Conservation (phyloP, 345 rosid species). For the Boechera stricta region DNA sequence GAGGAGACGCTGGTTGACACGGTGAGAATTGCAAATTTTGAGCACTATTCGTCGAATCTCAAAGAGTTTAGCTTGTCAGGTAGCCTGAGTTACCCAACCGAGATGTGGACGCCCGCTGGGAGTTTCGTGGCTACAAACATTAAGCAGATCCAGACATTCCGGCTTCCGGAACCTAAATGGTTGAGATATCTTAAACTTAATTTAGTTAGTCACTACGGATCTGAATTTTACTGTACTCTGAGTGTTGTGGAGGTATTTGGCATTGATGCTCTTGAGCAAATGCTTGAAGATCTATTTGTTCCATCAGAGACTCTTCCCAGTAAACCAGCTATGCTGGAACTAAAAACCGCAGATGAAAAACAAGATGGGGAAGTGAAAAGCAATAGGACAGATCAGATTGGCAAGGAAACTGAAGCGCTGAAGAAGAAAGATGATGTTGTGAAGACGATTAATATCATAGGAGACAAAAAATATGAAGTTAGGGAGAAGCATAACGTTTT, state of each 20-base stretch:
- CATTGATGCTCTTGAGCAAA: constrained; percentile 86
- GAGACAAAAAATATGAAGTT: constrained; percentile 65
- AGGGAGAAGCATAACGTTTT: constrained; percentile 74
- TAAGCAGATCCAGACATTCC: constrained; percentile 76
- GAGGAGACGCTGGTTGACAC: constrained; percentile 93
- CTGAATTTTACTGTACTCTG: constrained; percentile 91
- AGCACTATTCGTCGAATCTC: constrained; percentile 85
- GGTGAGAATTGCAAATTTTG: constrained; percentile 84
- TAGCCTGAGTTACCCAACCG: constrained; percentile 79
- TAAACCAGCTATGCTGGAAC: constrained; percentile 53
- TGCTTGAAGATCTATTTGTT: constrained; percentile 92
- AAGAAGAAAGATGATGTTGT: constrained; percentile 43
- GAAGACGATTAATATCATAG: constrained; percentile 45
- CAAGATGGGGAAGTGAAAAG: constrained; percentile 32
- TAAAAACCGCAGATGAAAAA: constrained; percentile 24
- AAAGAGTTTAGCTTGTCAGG: constrained; percentile 83
- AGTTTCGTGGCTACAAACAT: constrained; percentile 72
- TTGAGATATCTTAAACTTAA: constrained; percentile 80
- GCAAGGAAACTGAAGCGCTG: constrained; percentile 49
- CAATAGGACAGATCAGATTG: constrained; percentile 45
- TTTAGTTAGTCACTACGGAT: constrained; percentile 84
- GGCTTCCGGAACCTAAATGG: constrained; percentile 88
- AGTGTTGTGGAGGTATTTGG: constrained; percentile 86
- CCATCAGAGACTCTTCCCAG: constrained; percentile 48
- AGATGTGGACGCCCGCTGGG: constrained; percentile 66